A percentile compares a stretch with the other conserved stretches of the same genome.
These are phyloP conservation scores for Sordariomycetes sp. DNA, from an alignment of 2,329 filamentous ascomycete genomes.

Conservation along the genomic window DNA sequence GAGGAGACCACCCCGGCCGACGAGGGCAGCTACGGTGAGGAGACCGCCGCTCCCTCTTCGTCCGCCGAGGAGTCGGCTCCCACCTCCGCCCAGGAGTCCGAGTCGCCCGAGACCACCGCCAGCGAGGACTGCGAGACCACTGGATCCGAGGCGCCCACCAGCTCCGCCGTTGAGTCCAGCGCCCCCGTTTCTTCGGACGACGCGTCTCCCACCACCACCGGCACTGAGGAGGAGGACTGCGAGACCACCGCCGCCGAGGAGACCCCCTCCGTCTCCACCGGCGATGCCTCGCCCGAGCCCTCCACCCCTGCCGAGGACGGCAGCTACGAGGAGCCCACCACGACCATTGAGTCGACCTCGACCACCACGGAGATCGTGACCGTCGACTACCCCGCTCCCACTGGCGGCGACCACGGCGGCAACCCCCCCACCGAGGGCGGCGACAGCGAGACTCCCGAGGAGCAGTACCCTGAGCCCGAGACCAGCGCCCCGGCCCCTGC, in stretches of 20 bases:
- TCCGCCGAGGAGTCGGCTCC: slow-evolving; percentile 9
- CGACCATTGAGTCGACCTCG: slow-evolving; percentile 19
- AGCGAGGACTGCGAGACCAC: slow-evolving; percentile 6
- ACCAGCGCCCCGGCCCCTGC: not conserved
- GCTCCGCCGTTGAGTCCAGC: slow-evolving; percentile 2
- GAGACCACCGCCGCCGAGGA: slow-evolving; percentile 20
- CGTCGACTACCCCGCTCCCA: slow-evolving; percentile 12
- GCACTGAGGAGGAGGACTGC: slow-evolving; percentile 10
- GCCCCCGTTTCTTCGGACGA: slow-evolving; percentile 13
- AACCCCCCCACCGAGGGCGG: slow-evolving; percentile 1
- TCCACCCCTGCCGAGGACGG: slow-evolving; percentile 13
- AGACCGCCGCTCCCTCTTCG: not conserved
- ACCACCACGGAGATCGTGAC: slow-evolving; percentile 24
- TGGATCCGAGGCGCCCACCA: no score
- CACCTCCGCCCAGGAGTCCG: slow-evolving; percentile 11
- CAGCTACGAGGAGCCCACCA: slow-evolving; percentile 19
- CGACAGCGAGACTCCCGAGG: not conserved
- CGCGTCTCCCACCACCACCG: slow-evolving; percentile 16
- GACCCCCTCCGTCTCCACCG: not conserved
- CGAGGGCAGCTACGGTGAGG: slow-evolving; percentile 15
- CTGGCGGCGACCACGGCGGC: slow-evolving; percentile 10
- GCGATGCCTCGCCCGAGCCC: not conserved
- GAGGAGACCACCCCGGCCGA: slow-evolving; percentile 20
- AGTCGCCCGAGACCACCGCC: slow-evolving; percentile 1
- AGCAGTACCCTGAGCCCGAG: not conserved